Base-by-base conservation (phyloP, 352 stramenopile genomes). In the Phytopythium delawarense region DNA sequence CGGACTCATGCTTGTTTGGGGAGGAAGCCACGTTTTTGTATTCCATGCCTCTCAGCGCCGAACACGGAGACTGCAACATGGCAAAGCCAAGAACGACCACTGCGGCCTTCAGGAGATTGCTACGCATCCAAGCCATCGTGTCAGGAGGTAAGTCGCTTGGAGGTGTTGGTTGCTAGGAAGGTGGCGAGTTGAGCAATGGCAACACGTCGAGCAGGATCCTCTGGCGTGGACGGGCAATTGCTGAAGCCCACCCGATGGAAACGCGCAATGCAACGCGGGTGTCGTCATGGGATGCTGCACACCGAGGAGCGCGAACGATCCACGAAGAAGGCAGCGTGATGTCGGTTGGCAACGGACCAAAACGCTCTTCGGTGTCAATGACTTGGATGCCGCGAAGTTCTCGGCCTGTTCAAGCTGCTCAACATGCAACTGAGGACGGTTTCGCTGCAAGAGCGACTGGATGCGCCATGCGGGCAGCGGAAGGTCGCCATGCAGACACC, bases 271-370 rank as follows among this genome's bases (percentile, higher is more conserved):
- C 21, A 45, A 4, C 12, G 12, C 23, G 11, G 21, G 13, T 21
- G 46, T n/a, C 9, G 46, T 25, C 48, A 54, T 54, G 48, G 12
- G 48, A 54, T 37, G 48, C 48, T 54, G 23, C 48, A 52, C 46
- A 54, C 28, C 48, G 48, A 54, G 16, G 18, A 39, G 35, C 35
- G 35, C 35, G 25, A 53, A 32, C 21, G n/a, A 16, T 53, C 46
- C 2, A 0, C 4, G 23, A 53, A 23, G 15, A 23, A 7, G 21
- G 12, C 42, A 20, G 20, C 42, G 25, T 13, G 46, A 8, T 23
- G 25, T 12, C 23, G 15, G 48, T 54, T 54, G 13, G 25, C n/a
- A 54, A 39, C 48, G 48, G 0, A n/a, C 20, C 23, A 5, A 53
- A 53, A 16, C 46, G 23, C 46, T 4, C 21, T 2, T 35, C 21